Evolutionary conservation across 441 rosid genomes (phyloP).

Genomic region (Melastoma candidum): DNA sequence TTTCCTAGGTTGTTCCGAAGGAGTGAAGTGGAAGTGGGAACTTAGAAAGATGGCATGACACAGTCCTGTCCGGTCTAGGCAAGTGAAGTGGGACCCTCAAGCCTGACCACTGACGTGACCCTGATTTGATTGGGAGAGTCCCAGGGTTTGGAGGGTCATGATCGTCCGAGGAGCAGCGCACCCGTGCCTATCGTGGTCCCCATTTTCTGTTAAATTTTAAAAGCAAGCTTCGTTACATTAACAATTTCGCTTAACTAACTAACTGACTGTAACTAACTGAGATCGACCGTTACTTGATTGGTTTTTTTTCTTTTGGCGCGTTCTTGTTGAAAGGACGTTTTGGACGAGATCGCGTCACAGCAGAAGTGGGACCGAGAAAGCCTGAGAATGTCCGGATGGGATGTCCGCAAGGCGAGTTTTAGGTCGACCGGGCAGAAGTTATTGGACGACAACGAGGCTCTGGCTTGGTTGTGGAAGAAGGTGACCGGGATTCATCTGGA

Average conservation of each 20-base stretch:
- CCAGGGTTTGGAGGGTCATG: too few relatives aligned
- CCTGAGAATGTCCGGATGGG: slow-evolving; percentile 28
- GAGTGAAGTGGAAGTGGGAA: not conserved
- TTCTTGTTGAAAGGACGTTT: slow-evolving; percentile 36
- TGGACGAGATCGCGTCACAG: slow-evolving; percentile 39
- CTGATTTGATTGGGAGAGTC: too few relatives aligned
- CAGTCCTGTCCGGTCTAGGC: too few relatives aligned
- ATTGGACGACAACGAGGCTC: slow-evolving; percentile 32
- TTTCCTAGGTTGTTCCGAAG: not conserved
- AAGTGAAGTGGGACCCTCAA: too few relatives aligned
- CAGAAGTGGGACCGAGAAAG: slow-evolving; percentile 48
- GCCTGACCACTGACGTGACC: too few relatives aligned
- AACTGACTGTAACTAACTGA: too few relatives aligned
- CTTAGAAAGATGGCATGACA: too few relatives aligned
- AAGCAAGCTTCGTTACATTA: too few relatives aligned
- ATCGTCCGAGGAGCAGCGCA: too few relatives aligned
- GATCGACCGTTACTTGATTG: not conserved
- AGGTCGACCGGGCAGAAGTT: slow-evolving; percentile 37
- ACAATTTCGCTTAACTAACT: too few relatives aligned
- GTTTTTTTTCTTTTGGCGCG: not conserved
- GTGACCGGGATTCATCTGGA: slow-evolving; percentile 22
- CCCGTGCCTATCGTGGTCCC: too few relatives aligned
- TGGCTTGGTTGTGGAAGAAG: slow-evolving; percentile 29
- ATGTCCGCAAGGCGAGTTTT: slow-evolving; percentile 32
- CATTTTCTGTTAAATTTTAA: too few relatives aligned